A percentile compares a stretch with the other conserved stretches of the same genome.
These are phyloP conservation scores for Odontarrhena argentea DNA, from an alignment of 345 rosid species.

Conservation along the genomic window DNA sequence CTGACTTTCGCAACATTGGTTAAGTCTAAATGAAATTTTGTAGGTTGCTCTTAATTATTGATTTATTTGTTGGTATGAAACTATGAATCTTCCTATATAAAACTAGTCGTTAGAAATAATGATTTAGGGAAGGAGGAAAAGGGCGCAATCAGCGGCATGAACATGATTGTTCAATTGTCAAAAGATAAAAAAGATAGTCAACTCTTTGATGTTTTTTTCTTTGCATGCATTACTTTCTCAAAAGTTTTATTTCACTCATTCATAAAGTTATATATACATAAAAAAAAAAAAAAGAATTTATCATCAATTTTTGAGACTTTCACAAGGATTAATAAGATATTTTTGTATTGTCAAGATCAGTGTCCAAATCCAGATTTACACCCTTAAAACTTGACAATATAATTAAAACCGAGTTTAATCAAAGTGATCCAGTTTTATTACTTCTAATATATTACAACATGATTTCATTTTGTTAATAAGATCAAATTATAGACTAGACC, in stretches of 20 bases:
- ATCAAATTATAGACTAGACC: not conserved
- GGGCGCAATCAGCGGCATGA: constrained; percentile 38
- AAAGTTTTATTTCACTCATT: constrained; percentile 11
- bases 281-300: no score
- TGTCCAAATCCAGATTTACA: not conserved
- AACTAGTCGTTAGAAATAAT: not conserved
- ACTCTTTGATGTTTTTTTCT: constrained; percentile 5
- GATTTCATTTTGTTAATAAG: not conserved
- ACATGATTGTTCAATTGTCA: constrained; percentile 13
- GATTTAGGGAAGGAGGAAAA: constrained; percentile 1
- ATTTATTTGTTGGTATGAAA: no score
- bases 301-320: not conserved
- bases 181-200: constrained; percentile 4
- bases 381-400: not conserved
- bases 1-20: no score
- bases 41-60: no score
- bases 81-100: no score
- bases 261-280: not conserved
- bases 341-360: not conserved
- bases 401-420: not conserved
- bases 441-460: not conserved
- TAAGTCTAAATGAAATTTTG: no score
- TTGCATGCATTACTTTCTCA: constrained; percentile 35
- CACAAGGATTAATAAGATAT: constrained; percentile 1
- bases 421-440: not conserved